Evolutionary conservation across 2,329 filamentous ascomycete genomes (phyloP).

Genomic region (Arthroderma uncinatum): DNA sequence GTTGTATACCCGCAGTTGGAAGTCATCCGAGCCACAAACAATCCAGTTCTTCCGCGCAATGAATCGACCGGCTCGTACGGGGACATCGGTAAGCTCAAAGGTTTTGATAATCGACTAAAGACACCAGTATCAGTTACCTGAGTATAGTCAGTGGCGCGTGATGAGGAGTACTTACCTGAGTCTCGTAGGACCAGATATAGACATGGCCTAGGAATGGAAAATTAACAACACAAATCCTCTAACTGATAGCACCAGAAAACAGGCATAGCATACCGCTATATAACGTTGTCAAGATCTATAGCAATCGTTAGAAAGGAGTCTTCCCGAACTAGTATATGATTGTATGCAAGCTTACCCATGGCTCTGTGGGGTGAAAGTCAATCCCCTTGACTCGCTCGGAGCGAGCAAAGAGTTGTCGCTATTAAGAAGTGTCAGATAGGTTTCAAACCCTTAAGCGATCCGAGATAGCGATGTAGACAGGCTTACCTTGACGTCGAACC

Average conservation of each 20-base stretch:
- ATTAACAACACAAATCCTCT: slow-evolving; percentile 13
- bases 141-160: not conserved
- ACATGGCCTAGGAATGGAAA: slow-evolving; percentile 61
- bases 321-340: not conserved
- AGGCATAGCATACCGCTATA: slow-evolving; percentile 63
- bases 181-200: slow-evolving; percentile 98
- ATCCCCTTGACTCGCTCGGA: slow-evolving; percentile 95
- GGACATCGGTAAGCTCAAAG: slow-evolving; percentile 96
- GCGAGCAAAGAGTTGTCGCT: slow-evolving; percentile 75
- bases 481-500: slow-evolving; percentile 50
- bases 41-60: slow-evolving; percentile 99
- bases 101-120: slow-evolving; percentile 84
- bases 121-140: slow-evolving; percentile 2
- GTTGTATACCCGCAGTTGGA: slow-evolving; percentile 83
- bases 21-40: slow-evolving; percentile 89
- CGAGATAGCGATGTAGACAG: not conserved
- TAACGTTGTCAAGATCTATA: slow-evolving; percentile 69
- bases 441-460: slow-evolving; percentile 12
- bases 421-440: slow-evolving; percentile 31
- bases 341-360: slow-evolving; percentile 56
- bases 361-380: slow-evolving; percentile 93
- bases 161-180: slow-evolving; percentile 46
- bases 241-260: not conserved
- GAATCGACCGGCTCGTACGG: slow-evolving; percentile 91
- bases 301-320: slow-evolving; percentile 18